A percentile compares a stretch with the other conserved stretches of the same genome.
phyloP scores from a whole-genome alignment of 495 filamentous ascomycete species.

The Tuber aestivum region DNA sequence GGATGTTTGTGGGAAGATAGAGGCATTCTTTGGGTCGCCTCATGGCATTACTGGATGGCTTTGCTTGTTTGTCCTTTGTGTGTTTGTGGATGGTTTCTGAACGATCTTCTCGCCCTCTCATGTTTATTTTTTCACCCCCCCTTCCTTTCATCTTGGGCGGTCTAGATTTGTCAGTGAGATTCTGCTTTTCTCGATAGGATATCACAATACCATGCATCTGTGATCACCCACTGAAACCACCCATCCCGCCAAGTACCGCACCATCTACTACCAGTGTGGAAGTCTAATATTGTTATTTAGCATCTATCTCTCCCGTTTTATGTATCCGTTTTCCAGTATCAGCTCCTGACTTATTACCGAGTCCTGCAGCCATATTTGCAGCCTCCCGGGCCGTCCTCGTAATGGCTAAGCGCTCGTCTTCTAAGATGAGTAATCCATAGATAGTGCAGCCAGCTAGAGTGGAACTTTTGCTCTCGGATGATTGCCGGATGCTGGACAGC shows the following conservation, averaged over 20 bases:
- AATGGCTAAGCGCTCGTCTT: slow-evolving; percentile 67
- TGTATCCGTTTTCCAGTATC: not conserved
- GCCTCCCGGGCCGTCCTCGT: slow-evolving; percentile 70
- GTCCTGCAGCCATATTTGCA: slow-evolving; percentile 65
- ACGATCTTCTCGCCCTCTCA: not conserved
- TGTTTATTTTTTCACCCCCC: not conserved
- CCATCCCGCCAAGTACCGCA: not conserved
- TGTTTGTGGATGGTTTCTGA: slow-evolving; percentile 41
- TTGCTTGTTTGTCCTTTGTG: slow-evolving; percentile 39
- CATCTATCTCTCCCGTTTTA: not conserved
- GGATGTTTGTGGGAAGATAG: slow-evolving; percentile 40
- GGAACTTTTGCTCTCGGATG: slow-evolving; percentile 66
- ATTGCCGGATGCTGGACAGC: slow-evolving; percentile 71
- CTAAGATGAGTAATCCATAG: slow-evolving; percentile 65
- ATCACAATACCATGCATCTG: not conserved
- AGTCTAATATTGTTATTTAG: not conserved
- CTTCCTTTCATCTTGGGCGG: not conserved
- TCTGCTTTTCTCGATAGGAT: not conserved
- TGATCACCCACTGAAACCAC: not conserved
- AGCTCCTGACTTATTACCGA: slow-evolving; percentile 51
- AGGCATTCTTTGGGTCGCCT: slow-evolving; percentile 42
- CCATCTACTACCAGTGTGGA: not conserved
- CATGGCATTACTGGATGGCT: slow-evolving; percentile 47
- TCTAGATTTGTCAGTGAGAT: not conserved
- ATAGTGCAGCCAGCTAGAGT: slow-evolving; percentile 80